Conservation (phyloP, 2,329 filamentous ascomycete genomes). For the Raffaelea arxii region DNA sequence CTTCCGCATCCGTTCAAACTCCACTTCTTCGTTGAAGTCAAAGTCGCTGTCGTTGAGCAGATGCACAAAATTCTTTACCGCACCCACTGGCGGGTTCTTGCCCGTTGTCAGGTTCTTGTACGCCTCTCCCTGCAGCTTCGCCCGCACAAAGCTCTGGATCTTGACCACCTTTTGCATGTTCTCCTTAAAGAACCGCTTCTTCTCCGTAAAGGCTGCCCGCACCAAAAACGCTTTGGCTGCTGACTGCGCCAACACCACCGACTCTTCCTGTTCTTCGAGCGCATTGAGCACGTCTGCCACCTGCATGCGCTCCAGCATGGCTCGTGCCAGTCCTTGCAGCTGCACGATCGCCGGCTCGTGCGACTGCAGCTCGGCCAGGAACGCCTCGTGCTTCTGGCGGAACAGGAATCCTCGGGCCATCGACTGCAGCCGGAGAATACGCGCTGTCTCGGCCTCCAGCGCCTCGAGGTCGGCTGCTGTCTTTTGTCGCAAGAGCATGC, state of each 20-base stretch:
- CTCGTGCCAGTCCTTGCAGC: constrained; percentile 68
- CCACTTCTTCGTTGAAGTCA: constrained; percentile 97
- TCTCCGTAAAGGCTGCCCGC: constrained; percentile 67
- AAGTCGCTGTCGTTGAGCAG: constrained; percentile 97
- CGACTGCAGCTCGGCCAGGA: constrained; percentile 61
- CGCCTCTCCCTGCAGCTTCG: constrained; percentile 90
- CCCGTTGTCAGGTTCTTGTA: constrained; percentile 95
- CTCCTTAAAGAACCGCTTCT: constrained; percentile 79
- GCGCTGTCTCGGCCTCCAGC: constrained; percentile 46
- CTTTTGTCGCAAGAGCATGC: constrained; percentile 47
- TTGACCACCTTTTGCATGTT: constrained; percentile 99
- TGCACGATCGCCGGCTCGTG: constrained; percentile 57
- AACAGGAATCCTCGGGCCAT: constrained; percentile 55
- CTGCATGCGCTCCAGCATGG: constrained; percentile 65
- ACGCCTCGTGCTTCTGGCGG: constrained; percentile 48
- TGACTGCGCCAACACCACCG: constrained; percentile 65
- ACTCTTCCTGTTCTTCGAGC: constrained; percentile 75
- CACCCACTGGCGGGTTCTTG: constrained; percentile 92
- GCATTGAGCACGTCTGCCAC: constrained; percentile 66
- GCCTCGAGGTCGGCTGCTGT: constrained; percentile 39
- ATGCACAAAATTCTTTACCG: constrained; percentile 97
- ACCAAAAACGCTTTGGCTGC: constrained; percentile 64
- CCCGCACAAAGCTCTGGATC: constrained; percentile 92
- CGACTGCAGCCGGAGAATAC: constrained; percentile 56
- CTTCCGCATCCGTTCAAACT: constrained; percentile 90